Conservation (phyloP, 257 asterid genomes). For the Jasminum sambac region DNA sequence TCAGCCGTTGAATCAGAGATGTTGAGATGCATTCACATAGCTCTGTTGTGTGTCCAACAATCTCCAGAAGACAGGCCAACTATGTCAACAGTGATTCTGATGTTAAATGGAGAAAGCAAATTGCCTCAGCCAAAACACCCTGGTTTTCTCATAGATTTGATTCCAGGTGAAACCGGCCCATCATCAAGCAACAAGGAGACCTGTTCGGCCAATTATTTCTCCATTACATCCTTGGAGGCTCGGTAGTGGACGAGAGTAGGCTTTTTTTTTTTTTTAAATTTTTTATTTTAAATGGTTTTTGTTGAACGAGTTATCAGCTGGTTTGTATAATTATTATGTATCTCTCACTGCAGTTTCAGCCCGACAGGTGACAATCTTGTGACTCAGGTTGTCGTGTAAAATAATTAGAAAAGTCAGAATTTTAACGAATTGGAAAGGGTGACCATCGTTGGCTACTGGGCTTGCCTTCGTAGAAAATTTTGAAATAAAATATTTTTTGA, state of each 20-base stretch:
- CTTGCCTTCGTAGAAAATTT: no score
- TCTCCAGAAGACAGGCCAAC: conserved; percentile 47
- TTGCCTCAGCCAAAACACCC: conserved; percentile 49
- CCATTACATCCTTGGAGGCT: conserved; percentile 33
- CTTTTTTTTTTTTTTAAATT: neutral
- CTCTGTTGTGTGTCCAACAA: conserved; percentile 43
- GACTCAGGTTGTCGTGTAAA: neutral
- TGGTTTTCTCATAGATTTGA: conserved; percentile 37
- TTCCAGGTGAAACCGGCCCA: conserved; percentile 14
- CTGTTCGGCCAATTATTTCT: conserved; percentile 21
- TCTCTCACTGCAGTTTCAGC: neutral
- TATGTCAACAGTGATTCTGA: conserved; percentile 42
- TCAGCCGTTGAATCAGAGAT: conserved; percentile 18
- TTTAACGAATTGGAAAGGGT: neutral
- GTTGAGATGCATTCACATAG: conserved; percentile 34
- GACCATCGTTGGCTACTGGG: no score
- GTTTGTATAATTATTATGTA: neutral
- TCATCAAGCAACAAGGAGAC: conserved; percentile 10
- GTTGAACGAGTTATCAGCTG: neutral
- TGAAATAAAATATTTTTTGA: no score
- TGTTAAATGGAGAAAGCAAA: conserved; percentile 35
- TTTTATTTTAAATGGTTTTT: neutral
- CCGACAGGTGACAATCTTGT: conserved; percentile 24
- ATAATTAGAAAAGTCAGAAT: conserved; percentile 12
- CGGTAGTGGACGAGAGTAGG: conserved; percentile 20